phyloP scores from a whole-genome alignment of 1,284 basidiomycete genomes.

The Sphaerobolus stellatus region DNA sequence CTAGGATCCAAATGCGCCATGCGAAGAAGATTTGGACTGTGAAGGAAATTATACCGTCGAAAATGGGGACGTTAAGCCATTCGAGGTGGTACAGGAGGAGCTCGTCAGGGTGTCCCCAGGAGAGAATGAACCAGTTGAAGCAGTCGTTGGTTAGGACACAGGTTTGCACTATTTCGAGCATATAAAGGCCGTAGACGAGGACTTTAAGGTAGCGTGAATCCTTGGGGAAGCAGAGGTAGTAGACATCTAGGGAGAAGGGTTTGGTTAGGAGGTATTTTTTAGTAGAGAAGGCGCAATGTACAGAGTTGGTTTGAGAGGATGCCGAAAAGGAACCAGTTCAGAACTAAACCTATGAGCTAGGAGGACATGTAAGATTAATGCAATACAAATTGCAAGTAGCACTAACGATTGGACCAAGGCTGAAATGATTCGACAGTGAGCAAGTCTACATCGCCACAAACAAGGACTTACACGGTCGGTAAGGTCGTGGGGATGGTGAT shows the following conservation, averaged over 20 bases:
- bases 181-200: constrained; percentile 23
- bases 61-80: constrained; percentile 20
- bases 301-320: background rate
- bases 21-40: constrained; percentile 43
- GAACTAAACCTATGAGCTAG: background rate
- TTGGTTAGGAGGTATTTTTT: background rate
- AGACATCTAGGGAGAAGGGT: constrained; percentile 12
- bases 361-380: background rate
- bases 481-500: background rate
- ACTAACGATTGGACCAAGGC: background rate
- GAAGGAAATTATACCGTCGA: constrained; percentile 40
- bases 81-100: constrained; percentile 13
- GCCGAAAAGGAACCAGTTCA: background rate
- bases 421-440: background rate
- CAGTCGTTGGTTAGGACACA: constrained; percentile 24
- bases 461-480: background rate
- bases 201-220: constrained; percentile 19
- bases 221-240: constrained; percentile 25
- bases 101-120: constrained; percentile 14
- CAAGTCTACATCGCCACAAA: background rate
- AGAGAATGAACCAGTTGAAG: constrained; percentile 18
- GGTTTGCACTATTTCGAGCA: constrained; percentile 24
- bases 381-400: background rate
- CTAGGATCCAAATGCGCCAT: constrained; percentile 40
- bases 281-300: background rate